These are phyloP conservation scores for Phialophora expanda DNA, from an alignment of 2,329 filamentous ascomycete species.

Conservation along the genomic window DNA sequence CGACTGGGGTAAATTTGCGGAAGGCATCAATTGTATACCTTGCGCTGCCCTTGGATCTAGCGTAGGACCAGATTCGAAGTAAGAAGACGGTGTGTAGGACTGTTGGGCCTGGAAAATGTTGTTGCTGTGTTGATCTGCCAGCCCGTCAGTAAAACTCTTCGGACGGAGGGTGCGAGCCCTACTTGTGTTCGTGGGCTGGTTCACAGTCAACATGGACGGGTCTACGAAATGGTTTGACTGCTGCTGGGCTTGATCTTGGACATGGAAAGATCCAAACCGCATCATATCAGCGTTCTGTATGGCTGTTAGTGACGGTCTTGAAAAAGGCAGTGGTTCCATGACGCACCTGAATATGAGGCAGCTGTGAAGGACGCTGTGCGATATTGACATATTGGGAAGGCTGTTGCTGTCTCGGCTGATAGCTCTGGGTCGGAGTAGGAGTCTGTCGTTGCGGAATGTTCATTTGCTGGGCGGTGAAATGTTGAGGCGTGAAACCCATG, in stretches of 20 bases:
- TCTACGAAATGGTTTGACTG: slow-evolving; percentile 33
- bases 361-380: slow-evolving; percentile 40
- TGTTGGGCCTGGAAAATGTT: slow-evolving; percentile 29
- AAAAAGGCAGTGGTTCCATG: background rate
- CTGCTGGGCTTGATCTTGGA: slow-evolving; percentile 28
- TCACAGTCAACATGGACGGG: slow-evolving; percentile 35
- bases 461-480: slow-evolving; percentile 31
- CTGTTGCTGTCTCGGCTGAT: slow-evolving; percentile 43
- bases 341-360: slow-evolving; percentile 40
- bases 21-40: slow-evolving; percentile 29
- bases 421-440: slow-evolving; percentile 38
- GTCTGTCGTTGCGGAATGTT: slow-evolving; percentile 31
- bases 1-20: slow-evolving; percentile 9
- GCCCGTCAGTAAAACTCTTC: slow-evolving; percentile 4
- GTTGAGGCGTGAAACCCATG: slow-evolving; percentile 31
- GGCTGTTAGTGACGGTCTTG: slow-evolving; percentile 12
- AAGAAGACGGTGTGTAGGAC: slow-evolving; percentile 21
- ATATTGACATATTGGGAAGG: slow-evolving; percentile 33
- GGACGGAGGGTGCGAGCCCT: background rate
- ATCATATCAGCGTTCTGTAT: slow-evolving; percentile 30
- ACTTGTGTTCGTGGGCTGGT: slow-evolving; percentile 22
- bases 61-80: slow-evolving; percentile 27
- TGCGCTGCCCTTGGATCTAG: slow-evolving; percentile 36
- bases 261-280: slow-evolving; percentile 26
- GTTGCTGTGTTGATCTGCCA: slow-evolving; percentile 13